A percentile compares a stretch with the other conserved stretches of the same genome.
Conservation (phyloP, 257 asterid species). For the Solanum chiquidenum region DNA sequence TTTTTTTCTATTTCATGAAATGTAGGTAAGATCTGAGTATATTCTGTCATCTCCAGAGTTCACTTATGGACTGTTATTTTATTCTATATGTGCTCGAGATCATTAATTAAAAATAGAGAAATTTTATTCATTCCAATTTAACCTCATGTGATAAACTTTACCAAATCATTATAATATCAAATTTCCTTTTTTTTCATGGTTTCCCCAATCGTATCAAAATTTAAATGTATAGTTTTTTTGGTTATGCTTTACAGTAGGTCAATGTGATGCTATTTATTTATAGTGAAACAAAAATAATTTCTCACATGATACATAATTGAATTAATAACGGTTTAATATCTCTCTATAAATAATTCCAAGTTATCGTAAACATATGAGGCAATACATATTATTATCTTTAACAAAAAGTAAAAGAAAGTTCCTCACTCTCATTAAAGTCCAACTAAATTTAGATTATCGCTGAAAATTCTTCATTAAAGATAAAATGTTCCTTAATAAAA, state of each 20-base stretch:
- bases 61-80: neutral
- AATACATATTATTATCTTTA: neutral
- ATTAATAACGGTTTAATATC: neutral
- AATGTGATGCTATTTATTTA: too few relatives aligned
- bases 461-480: too few relatives aligned
- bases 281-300: neutral
- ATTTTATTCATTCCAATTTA: neutral
- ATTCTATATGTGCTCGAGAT: neutral
- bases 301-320: neutral
- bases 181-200: neutral
- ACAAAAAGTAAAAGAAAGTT: too few relatives aligned
- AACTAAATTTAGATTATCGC: accelerated
- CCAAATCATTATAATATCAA: neutral
- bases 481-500: too few relatives aligned
- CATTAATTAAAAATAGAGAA: neutral
- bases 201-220: neutral
- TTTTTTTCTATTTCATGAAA: neutral
- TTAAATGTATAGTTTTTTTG: neutral
- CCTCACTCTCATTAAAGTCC: too few relatives aligned
- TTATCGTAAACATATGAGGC: neutral
- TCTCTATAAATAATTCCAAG: neutral
- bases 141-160: neutral
- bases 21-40: neutral
- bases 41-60: neutral
- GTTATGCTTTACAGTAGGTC: neutral